Base-by-base conservation (phyloP, 2,329 filamentous ascomycete species). In the Xylaria multiplex region DNA sequence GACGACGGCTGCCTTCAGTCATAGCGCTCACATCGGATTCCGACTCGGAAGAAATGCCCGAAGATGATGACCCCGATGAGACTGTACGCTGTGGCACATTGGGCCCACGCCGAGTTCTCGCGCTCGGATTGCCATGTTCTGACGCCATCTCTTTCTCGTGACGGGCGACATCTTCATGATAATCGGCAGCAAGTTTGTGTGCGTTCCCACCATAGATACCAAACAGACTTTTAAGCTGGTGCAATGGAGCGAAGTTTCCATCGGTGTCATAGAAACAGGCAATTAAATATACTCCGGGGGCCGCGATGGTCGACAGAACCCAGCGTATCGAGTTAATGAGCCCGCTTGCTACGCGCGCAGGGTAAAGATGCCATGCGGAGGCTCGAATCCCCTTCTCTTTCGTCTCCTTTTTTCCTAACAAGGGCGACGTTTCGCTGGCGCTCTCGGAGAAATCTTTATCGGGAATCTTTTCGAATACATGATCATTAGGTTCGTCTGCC, bases 201-300 rank as follows among this genome's bases (percentile, higher is more conserved):
- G 75, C 72, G 61, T 78, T 74, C 30, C 77, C 81, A 59, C 78
- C 78, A 66, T 81, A 79, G 40, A 80, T 71, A 56, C 85, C 84
- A 68, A 88, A 85, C 30, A 95, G 82, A 74, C 86, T 90, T 75
- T 86, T 86, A 49, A 96, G 80, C 65, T 93, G 93, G 55, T 89
- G 81, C 65, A 96, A 80, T n/a, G 93, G 88, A 59, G 93, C 91
- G 77, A 97, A 97, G 57, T 84, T 84, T 57, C 93, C 93, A 64
- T 91, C 82, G 52, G 93, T 89, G 75, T 96, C 90, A 80, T 92
- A 95, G 73, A 98, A 91, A 76, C 87, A 93, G 70, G 92, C 90
- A 66, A 94, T 88, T 62, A 97, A 80, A 79, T 95, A 97, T 56
- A 93, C 86, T 19, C 90, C 92, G 1, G 95, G 95, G 24, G 91